Percentiles rank a stretch among this genome's conserved stretches.
phyloP scores from a whole-genome alignment of 768 basidiomycete species.

The Naematelia encephala region DNA sequence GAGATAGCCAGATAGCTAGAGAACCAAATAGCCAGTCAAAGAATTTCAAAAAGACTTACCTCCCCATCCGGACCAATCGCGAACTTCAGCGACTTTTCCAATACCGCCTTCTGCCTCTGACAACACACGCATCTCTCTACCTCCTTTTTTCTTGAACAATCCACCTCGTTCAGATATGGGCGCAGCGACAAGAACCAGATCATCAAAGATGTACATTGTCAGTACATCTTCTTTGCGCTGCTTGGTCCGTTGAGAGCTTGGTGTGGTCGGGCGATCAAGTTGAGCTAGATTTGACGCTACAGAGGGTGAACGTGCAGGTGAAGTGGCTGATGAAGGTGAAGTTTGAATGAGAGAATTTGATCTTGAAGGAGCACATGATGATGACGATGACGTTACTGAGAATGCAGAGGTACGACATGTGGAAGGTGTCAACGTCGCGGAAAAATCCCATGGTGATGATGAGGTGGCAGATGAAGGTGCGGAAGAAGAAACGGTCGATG shows the following conservation, averaged over 20 bases:
- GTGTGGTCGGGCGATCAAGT: constrained; percentile 1
- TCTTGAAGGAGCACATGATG: constrained; percentile 1
- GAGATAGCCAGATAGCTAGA: not conserved
- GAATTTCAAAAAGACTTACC: constrained; percentile 4
- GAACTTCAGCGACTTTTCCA: constrained; percentile 31
- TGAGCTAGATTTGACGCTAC: constrained; percentile 2
- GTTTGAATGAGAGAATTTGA: constrained; percentile 2
- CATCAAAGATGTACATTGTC: constrained; percentile 38
- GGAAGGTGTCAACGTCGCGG: constrained; percentile 6
- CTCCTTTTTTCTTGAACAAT: constrained; percentile 21
- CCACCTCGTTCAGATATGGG: constrained; percentile 13
- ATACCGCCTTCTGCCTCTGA: constrained; percentile 33
- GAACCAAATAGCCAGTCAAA: not conserved
- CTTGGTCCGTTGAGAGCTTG: not conserved
- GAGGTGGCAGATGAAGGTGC: constrained; percentile 13
- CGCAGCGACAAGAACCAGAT: constrained; percentile 32
- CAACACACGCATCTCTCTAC: constrained; percentile 19
- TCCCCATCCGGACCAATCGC: constrained; percentile 29
- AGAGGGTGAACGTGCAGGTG: constrained; percentile 3
- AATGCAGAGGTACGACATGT: constrained; percentile 24
- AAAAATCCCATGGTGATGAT: constrained; percentile 31
- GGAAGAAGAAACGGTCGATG: constrained; percentile 24
- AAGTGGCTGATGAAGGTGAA: not conserved
- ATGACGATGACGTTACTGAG: constrained; percentile 22
- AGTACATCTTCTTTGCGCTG: constrained; percentile 27